Conservation (phyloP, 1,284 basidiomycete genomes). For the Puccinia novopanici region DNA sequence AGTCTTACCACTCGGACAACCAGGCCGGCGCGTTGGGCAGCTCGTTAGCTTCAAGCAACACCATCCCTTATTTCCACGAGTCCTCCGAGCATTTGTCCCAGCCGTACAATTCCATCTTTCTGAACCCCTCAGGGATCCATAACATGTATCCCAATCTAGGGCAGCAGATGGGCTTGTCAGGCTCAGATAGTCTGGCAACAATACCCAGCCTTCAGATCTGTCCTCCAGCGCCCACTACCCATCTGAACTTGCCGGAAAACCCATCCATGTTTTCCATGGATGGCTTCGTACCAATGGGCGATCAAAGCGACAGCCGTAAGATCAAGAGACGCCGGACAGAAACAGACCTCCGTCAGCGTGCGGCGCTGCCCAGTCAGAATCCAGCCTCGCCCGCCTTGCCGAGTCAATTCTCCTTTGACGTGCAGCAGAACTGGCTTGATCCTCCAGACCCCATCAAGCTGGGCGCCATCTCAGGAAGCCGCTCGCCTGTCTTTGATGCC, state of each 20-base stretch:
- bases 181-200: conserved; percentile 12
- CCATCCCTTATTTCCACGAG: conserved; percentile 35
- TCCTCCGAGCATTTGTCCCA: conserved; percentile 17
- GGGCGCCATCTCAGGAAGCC: background rate
- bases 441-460: conserved; percentile 27
- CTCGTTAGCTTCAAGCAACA: conserved; percentile 24
- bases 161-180: conserved; percentile 14
- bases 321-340: conserved; percentile 48
- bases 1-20: background rate
- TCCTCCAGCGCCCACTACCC: conserved; percentile 23
- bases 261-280: conserved; percentile 22
- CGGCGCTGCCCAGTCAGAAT: conserved; percentile 1
- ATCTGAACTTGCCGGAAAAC: conserved; percentile 7
- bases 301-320: conserved; percentile 16
- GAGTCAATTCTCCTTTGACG: conserved; percentile 33
- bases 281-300: background rate
- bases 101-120: conserved; percentile 36
- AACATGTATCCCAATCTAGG: conserved; percentile 33
- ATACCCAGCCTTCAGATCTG: conserved; percentile 26
- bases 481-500: conserved; percentile 5
- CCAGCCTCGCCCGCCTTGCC: conserved; percentile 4
- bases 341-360: conserved; percentile 32
- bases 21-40: background rate
- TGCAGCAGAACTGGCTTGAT: conserved; percentile 36
- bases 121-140: conserved; percentile 16